phyloP scores from a whole-genome alignment of 2,329 filamentous ascomycete species.

The Trichoderma afroharzianum region DNA sequence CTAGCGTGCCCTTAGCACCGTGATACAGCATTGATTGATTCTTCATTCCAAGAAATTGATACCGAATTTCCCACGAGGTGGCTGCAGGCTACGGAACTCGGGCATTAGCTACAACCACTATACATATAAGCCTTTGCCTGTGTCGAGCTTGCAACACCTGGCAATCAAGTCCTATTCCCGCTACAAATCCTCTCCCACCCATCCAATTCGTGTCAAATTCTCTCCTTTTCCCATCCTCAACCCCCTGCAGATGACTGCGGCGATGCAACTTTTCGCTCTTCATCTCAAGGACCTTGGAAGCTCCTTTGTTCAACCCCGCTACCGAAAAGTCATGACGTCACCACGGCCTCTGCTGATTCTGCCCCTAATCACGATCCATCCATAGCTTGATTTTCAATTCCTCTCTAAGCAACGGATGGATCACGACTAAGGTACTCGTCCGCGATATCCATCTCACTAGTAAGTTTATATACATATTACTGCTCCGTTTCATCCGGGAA shows the following conservation, averaged over 20 bases:
- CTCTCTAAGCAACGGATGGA: background rate
- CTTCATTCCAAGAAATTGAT: background rate
- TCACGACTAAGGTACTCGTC: background rate
- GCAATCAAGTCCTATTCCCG: background rate
- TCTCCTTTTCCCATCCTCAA: background rate
- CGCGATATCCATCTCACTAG: background rate
- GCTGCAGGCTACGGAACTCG: background rate
- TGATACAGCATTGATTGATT: background rate
- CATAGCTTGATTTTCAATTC: background rate
- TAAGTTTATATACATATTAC: background rate
- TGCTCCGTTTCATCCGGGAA: background rate
- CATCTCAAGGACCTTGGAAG: background rate
- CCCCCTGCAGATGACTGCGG: background rate
- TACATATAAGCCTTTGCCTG: background rate
- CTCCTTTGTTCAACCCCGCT: conserved; percentile 1
- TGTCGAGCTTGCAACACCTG: background rate
- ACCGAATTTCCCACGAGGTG: background rate
- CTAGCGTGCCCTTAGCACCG: background rate
- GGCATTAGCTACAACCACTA: background rate
- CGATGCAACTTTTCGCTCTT: background rate
- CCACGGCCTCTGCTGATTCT: background rate
- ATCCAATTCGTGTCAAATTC: background rate
- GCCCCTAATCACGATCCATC: background rate
- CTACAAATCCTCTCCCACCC: background rate
- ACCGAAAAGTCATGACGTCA: conserved; percentile 4